Base-by-base conservation (phyloP, 1,284 basidiomycete species). In the Ceratobasidium theobromae region DNA sequence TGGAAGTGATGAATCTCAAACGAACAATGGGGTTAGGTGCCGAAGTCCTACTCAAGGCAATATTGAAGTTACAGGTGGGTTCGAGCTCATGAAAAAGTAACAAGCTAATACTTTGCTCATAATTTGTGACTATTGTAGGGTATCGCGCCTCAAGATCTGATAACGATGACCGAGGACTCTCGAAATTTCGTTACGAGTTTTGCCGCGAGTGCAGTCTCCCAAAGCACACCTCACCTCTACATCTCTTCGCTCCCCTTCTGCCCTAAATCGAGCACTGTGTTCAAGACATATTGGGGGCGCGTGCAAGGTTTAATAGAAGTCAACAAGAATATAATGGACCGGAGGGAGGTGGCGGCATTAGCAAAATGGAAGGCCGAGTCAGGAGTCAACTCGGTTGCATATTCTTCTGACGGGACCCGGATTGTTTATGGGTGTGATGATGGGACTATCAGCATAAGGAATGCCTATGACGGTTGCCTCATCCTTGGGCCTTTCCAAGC, bases 401-500 rank as follows among this genome's bases (percentile, higher is more conserved):
- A 46, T 23, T 62, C 57, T 4, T 27, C 25, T 0, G 57, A 62
- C 30, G 57, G 57, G 14, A 16, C 18, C 16, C 27, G 32, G 6
- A 28, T 53, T 18, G 32, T 28, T 14, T 18, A 8, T 16, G 51
- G 51, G 8, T 53, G 11, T 21, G 14, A 21, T 6, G 51, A 53
- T 23, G 21, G 21, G 21, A 53, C 51, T 9, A 21, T 53, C 9
- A 11, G 28, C 11, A 27, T 28, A 16, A 8, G 51, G 51, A 35
- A 53, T 21, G 43, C 43, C 9, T 21, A 45, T 21, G 43, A 45
- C 18, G 43, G 43, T 21, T 23, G 32, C 23, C 54, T n/a, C 21
- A n/a, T 57, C 5, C 23, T 27, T 18, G 53, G 30, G 8, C 41
- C 60, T 21, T 2, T 66, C 25, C 25, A 67, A 14, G 64, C 53